phyloP scores from a whole-genome alignment of 495 filamentous ascomycete genomes.

The Echria macrotheca region DNA sequence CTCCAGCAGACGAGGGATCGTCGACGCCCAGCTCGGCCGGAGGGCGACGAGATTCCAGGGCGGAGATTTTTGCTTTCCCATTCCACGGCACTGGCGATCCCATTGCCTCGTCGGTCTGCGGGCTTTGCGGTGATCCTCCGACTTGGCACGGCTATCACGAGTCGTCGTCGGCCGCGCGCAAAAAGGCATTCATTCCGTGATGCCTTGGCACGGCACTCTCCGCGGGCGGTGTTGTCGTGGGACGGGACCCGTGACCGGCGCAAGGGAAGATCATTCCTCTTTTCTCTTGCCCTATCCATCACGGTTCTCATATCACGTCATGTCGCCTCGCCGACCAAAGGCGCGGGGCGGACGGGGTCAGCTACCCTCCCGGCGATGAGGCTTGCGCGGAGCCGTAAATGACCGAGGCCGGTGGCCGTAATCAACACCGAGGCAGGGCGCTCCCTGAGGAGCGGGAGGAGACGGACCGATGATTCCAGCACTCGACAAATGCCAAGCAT shows the following conservation, averaged over 20 bases:
- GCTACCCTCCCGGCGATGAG: no score
- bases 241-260: not conserved
- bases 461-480: not conserved
- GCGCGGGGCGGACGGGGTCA: no score
- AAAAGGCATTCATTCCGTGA: not conserved
- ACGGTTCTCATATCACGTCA: not conserved
- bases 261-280: not conserved
- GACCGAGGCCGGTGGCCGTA: not conserved
- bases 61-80: no score
- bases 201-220: not conserved
- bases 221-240: not conserved
- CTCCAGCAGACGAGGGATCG: no score
- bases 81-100: not conserved
- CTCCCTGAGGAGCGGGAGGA: not conserved
- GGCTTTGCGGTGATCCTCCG: not conserved
- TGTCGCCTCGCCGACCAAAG: no score
- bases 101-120: no score
- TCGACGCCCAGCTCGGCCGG: no score
- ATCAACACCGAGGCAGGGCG: not conserved
- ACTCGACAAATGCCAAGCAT: no score
- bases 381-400: not conserved
- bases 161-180: not conserved
- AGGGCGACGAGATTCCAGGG: no score
- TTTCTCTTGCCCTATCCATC: not conserved
- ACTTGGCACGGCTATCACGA: not conserved